Evolutionary conservation across 2,329 filamentous ascomycete genomes (phyloP).

Genomic region (Sordariomycetes sp.): DNA sequence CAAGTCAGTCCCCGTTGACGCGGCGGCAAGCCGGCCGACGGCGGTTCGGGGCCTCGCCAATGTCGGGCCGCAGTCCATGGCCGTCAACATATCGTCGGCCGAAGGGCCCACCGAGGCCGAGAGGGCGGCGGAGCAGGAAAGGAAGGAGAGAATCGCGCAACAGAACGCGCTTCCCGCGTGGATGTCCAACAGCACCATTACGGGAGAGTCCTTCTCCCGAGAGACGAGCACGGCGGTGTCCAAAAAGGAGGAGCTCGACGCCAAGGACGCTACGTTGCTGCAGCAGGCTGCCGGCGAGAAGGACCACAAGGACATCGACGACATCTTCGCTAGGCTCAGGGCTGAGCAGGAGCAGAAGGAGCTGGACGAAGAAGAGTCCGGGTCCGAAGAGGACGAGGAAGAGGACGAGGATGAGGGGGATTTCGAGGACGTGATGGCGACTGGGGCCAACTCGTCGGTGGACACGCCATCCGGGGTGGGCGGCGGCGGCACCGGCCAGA

Average conservation of each 20-base stretch:
- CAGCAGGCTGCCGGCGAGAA: slow-evolving; percentile 31
- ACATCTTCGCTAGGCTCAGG: slow-evolving; percentile 57
- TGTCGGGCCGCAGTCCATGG: slow-evolving; percentile 57
- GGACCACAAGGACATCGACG: slow-evolving; percentile 49
- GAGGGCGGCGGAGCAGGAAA: slow-evolving; percentile 51
- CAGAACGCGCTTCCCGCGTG: slow-evolving; percentile 63
- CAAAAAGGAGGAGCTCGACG: slow-evolving; percentile 32
- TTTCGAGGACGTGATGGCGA: slow-evolving; percentile 39
- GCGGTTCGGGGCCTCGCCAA: slow-evolving; percentile 60
- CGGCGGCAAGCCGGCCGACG: slow-evolving; percentile 44
- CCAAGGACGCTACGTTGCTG: slow-evolving; percentile 31
- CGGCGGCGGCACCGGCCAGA: slow-evolving; percentile 11
- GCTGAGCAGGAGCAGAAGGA: slow-evolving; percentile 38
- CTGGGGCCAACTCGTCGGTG: slow-evolving; percentile 17
- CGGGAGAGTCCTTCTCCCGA: slow-evolving; percentile 46
- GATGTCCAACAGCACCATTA: slow-evolving; percentile 63
- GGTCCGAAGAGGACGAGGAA: slow-evolving; percentile 17
- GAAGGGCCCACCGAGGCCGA: slow-evolving; percentile 58
- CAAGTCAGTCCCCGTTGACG: slow-evolving; percentile 46
- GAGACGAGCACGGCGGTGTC: slow-evolving; percentile 18
- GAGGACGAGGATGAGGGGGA: slow-evolving; percentile 22
- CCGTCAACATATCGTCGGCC: slow-evolving; percentile 56
- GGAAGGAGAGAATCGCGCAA: slow-evolving; percentile 52
- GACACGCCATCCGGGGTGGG: slow-evolving; percentile 19
- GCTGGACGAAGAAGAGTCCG: slow-evolving; percentile 14